Evolutionary conservation across 495 filamentous ascomycete genomes (phyloP), one percentile per base, ranked within the genome.

Genomic region (Aspergillus campestris): DNA sequence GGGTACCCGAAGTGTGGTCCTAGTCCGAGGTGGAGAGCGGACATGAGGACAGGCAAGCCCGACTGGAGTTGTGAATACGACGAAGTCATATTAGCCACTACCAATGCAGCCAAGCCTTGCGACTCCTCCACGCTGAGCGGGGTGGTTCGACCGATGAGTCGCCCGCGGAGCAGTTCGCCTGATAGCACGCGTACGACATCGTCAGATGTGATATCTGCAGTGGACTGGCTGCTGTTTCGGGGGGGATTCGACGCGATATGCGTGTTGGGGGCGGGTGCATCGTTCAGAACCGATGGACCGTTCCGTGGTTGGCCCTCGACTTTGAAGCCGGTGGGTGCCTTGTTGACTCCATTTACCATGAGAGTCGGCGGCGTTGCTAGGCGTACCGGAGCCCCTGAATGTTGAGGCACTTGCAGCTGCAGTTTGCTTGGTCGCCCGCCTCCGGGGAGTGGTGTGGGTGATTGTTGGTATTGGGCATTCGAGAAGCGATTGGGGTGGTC

Each of bases 321-420:
- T 34, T 55, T 52, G 29, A 55, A 48, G 7, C 55, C 40, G 4
- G 51, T 42, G 8, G 68, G 59, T 0, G 58, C 53, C 33, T 69
- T 61, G 30, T 64, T 68, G 14, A 78, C 74, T 3, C 84, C 86
- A 49, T 88, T 89, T 1, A 89, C 67, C 46, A 84, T 70, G 0
- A 88, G 61, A 8, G 78, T 74, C 0, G 83, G 83, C 7, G 87
- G 87, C 0, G 86, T 91, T 0, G 86, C 87, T 13, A 92, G 77
- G 13, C 87, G 74, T 1, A 95, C 84, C 8, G 84, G 75, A 0
- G 80, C 84, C 3, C 86, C 83, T 8, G 79, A 64, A 47, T 86
- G 78, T 56, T 82, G 77, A 2, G 89, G 89, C 7, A 94, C 89
- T 58, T 92, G 89, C 3, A 95, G 68, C 34, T 85, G 85, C 14